Conservation (phyloP, 495 filamentous ascomycete species). For the Parmelia sp. region DNA sequence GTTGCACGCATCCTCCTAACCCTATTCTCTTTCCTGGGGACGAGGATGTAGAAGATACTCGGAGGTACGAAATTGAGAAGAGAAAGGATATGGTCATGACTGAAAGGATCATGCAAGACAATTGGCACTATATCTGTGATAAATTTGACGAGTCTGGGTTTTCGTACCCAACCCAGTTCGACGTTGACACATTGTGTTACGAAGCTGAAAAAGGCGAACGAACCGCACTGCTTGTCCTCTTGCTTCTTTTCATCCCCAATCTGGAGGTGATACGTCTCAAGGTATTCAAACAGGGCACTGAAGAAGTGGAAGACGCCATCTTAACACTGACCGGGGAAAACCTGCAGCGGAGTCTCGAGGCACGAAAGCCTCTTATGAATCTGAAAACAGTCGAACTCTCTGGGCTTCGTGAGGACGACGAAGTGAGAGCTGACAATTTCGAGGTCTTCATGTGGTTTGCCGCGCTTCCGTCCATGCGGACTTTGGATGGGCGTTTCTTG, state of each 20-base stretch:
- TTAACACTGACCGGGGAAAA: neutral
- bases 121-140: neutral
- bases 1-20: neutral
- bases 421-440: neutral
- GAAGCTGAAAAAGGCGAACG: neutral
- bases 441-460: neutral
- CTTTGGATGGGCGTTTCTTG: neutral
- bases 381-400: neutral
- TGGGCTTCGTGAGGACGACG: neutral
- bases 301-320: neutral
- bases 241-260: neutral
- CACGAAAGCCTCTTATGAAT: neutral
- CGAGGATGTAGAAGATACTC: neutral
- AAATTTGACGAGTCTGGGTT: neutral
- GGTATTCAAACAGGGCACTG: neutral
- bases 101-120: neutral
- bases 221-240: neutral
- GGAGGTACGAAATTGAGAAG: neutral
- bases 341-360: neutral
- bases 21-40: too few species aligned
- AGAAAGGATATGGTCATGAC: neutral
- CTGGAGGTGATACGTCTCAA: neutral
- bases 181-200: neutral
- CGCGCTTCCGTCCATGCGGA: neutral
- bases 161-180: neutral